Evolutionary conservation across 169 alveolate genomes (phyloP), one percentile per base, ranked within the genome.

Genomic region (Plasmodium gaboni): DNA sequence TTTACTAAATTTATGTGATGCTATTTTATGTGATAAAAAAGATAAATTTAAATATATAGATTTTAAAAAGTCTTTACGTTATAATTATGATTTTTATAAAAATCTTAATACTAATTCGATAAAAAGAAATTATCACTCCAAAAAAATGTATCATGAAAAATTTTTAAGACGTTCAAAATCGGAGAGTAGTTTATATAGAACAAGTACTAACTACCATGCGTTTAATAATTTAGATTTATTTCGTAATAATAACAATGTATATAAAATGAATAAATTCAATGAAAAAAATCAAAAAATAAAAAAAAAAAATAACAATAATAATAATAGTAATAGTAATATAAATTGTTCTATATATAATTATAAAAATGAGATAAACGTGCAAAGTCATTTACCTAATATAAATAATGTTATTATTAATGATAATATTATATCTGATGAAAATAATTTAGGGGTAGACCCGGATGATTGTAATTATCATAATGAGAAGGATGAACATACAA

Each of bases 1-100:
- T 4, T 64, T 93, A 12, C 17, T 87, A 76, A 80, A 74, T 48
- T 87, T 93, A 15, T 76, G 92, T 55, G 89, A 93, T 85, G 78
- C 53, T 24, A 80, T 80, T 38, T 68, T 80, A 15, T 68, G 85
- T 3, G 50, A 80, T 65, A 68, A 80, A 60, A 80, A 80, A 51
- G 90, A 80, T 17, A 80, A 80, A 55, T 80, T 68, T 68, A 80
- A 80, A 48, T 80, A 67, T 48, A 80, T 80, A 12, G 90, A 80
- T 48, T 80, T 80, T 68, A 80, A 80, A 26, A 80, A 80, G 44
- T 80, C 90, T 1, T 55, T 80, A 42, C 22, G 46, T 10, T 80
- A 80, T 48, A 80, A 80, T 68, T 80, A 80, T 46, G 69, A 53
- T 60, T 80, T 80, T 67, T 80, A 55, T 57, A 80, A 68, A 46